Percentiles rank a stretch among this genome's conserved stretches.
Conservation (phyloP, 2,329 filamentous ascomycete species). For the Penicillium rolfsii region DNA sequence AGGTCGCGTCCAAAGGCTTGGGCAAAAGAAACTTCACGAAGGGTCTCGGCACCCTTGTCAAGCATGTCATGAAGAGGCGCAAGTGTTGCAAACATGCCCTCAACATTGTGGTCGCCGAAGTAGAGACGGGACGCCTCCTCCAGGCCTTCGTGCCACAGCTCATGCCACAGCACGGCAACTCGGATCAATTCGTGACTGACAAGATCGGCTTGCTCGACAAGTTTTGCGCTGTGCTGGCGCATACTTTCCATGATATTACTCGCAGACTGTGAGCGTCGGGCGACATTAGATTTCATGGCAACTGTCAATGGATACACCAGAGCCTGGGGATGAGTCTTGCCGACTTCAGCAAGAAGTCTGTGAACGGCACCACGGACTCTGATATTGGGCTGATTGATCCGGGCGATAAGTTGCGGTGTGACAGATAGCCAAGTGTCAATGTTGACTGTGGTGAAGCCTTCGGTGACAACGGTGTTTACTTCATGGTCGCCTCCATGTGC, state of each 20-base stretch:
- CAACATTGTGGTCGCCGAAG: slow-evolving; percentile 96
- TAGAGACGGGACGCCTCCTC: slow-evolving; percentile 96
- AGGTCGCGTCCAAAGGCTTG: slow-evolving; percentile 96
- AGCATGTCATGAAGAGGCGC: slow-evolving; percentile 90
- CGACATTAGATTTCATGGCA: slow-evolving; percentile 93
- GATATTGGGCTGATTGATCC: slow-evolving; percentile 93
- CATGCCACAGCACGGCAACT: slow-evolving; percentile 96
- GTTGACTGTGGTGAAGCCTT: slow-evolving; percentile 88
- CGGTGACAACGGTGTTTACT: slow-evolving; percentile 83
- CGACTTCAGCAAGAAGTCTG: slow-evolving; percentile 87
- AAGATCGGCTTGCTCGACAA: slow-evolving; percentile 93
- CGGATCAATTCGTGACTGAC: slow-evolving; percentile 97
- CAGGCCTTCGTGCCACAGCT: slow-evolving; percentile 97
- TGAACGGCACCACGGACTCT: slow-evolving; percentile 89
- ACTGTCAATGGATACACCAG: slow-evolving; percentile 96
- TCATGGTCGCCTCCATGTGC: slow-evolving; percentile 85
- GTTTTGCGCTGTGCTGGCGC: slow-evolving; percentile 86
- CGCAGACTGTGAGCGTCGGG: slow-evolving; percentile 82
- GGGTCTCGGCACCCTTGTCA: slow-evolving; percentile 86
- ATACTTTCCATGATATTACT: slow-evolving; percentile 97
- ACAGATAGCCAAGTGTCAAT: slow-evolving; percentile 99
- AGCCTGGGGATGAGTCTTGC: slow-evolving; percentile 91
- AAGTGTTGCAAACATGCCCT: slow-evolving; percentile 93
- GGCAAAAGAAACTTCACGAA: slow-evolving; percentile 94
- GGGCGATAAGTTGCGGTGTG: slow-evolving; percentile 93